These are phyloP conservation scores for Cynara cardunculus DNA, from an alignment of 129 eudicot species.

Conservation along the genomic window DNA sequence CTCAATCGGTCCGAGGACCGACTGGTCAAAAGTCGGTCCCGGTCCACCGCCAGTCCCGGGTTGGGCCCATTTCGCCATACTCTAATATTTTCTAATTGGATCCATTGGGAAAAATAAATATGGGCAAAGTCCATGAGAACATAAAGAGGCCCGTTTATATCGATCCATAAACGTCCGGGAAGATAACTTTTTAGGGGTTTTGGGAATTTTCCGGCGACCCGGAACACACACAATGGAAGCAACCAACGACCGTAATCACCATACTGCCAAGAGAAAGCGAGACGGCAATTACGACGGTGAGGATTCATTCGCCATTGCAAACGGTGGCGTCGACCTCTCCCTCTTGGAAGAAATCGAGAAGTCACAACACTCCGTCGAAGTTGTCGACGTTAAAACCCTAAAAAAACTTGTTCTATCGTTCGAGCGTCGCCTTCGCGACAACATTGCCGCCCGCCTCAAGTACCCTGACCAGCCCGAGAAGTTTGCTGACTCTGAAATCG, in stretches of 20 bases:
- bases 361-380: constrained; percentile 54
- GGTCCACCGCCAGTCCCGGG: no score
- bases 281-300: constrained; percentile 18
- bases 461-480: constrained; percentile 91
- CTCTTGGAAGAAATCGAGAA: constrained; percentile 67
- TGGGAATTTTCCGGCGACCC: constrained; percentile 6
- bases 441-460: constrained; percentile 91
- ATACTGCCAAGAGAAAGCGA: constrained; percentile 51
- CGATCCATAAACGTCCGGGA: neutral
- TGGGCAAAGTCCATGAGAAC: constrained; percentile 9
- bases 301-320: constrained; percentile 8
- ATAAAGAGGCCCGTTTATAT: constrained; percentile 10
- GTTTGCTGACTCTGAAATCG: constrained; percentile 94
- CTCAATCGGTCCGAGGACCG: no score
- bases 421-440: constrained; percentile 91
- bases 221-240: constrained; percentile 29
- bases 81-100: no score
- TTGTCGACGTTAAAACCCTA: constrained; percentile 81
- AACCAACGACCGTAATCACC: constrained; percentile 31
- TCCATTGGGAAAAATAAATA: neutral
- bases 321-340: constrained; percentile 48
- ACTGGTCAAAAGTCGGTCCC: no score
- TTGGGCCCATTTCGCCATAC: no score
- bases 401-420: constrained; percentile 76
- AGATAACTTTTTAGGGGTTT: constrained; percentile 16